A percentile compares a stretch with the other conserved stretches of the same genome.
Conservation (phyloP, 2,329 filamentous ascomycete species). For the Helotiales sp. region DNA sequence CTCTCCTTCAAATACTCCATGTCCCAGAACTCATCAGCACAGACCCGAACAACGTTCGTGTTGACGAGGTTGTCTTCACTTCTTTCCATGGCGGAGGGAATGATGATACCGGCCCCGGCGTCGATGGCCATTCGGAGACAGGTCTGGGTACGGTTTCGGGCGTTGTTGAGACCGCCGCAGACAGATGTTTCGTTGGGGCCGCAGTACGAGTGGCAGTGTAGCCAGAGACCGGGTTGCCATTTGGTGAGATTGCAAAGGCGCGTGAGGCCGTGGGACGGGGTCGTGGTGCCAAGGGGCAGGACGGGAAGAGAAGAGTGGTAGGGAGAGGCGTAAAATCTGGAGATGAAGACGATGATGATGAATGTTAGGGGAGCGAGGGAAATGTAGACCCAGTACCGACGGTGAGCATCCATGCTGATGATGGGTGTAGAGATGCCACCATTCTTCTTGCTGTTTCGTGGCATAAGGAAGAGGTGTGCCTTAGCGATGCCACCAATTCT, state of each 20-base stretch:
- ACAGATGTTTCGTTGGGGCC: conserved; percentile 17
- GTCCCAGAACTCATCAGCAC: conserved; percentile 20
- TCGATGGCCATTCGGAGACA: conserved; percentile 28
- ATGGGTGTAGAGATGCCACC: no score
- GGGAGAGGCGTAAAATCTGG: no score
- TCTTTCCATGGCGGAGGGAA: conserved; percentile 19
- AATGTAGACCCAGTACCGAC: no score
- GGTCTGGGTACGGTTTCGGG: conserved; percentile 26
- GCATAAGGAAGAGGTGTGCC: no score
- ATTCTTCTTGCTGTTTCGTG: no score
- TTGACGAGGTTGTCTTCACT: conserved; percentile 9
- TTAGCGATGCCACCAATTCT: no score
- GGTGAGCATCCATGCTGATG: no score
- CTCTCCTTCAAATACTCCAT: conserved; percentile 8
- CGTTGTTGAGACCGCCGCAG: conserved; percentile 27
- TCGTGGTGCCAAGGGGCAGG: no score
- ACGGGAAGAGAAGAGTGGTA: neutral
- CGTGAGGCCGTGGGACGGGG: no score
- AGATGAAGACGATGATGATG: no score
- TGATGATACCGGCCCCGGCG: conserved; percentile 23
- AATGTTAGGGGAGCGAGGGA: no score
- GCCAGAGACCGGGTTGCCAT: conserved; percentile 26
- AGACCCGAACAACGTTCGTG: conserved; percentile 6
- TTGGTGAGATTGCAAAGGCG: conserved; percentile 19
- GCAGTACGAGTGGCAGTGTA: conserved; percentile 26